Evolutionary conservation across 2,329 filamentous ascomycete genomes (phyloP).

Genomic region (Zymoseptoria pseudotritici): DNA sequence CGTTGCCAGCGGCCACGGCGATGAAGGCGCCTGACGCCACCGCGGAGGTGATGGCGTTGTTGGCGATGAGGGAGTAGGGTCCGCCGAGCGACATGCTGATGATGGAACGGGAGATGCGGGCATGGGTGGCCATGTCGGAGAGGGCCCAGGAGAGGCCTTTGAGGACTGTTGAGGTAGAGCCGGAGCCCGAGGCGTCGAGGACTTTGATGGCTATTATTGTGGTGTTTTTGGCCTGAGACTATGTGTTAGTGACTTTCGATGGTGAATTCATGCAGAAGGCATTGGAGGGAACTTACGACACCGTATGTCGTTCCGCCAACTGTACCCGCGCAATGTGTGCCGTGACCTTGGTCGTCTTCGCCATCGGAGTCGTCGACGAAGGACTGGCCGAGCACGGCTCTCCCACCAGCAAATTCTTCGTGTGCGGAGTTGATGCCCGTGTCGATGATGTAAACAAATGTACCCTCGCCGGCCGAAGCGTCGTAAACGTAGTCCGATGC

Average conservation of each 20-base stretch:
- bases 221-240: conserved; percentile 30
- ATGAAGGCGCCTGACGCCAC: conserved; percentile 34
- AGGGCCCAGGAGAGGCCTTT: conserved; percentile 41
- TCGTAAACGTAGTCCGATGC: conserved; percentile 15
- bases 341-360: conserved; percentile 52
- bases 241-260: background rate
- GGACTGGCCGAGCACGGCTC: conserved; percentile 21
- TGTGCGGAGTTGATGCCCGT: conserved; percentile 23
- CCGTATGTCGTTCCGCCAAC: conserved; percentile 56
- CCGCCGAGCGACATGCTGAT: conserved; percentile 38
- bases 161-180: conserved; percentile 40
- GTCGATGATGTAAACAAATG: conserved; percentile 16
- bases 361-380: conserved; percentile 28
- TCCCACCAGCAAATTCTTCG: conserved; percentile 28
- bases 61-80: conserved; percentile 30
- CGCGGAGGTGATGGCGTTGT: conserved; percentile 32
- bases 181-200: conserved; percentile 37
- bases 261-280: background rate
- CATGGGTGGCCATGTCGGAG: conserved; percentile 56
- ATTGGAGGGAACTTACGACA: conserved; percentile 33
- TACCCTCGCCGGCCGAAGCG: conserved; percentile 19
- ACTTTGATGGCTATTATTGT: conserved; percentile 46
- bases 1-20: conserved; percentile 32
- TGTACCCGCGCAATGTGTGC: conserved; percentile 79
- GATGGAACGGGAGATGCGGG: conserved; percentile 59